Evolutionary conservation across 192 early-diverging fungal species (phyloP).

Genomic region (Phlyctochytrium bullatum): DNA sequence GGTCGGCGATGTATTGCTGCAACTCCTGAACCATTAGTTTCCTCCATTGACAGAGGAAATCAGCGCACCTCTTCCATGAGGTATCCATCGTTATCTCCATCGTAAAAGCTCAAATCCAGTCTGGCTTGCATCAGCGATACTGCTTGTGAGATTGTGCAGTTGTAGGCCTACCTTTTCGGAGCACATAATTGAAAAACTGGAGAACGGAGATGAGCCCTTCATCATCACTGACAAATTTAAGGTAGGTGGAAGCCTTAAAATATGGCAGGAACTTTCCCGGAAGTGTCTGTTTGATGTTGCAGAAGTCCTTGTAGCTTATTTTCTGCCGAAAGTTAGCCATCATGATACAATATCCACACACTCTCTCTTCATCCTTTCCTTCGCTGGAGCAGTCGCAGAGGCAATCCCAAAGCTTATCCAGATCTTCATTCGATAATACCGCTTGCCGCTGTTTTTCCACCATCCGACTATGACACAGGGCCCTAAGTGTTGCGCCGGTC

Average conservation of each 20-base stretch:
- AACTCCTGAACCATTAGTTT: constrained; percentile 28
- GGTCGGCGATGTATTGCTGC: constrained; percentile 41
- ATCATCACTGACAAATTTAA: constrained; percentile 36
- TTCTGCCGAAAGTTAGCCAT: constrained; percentile 15
- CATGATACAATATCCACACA: background rate
- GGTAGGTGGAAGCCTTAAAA: constrained; percentile 37
- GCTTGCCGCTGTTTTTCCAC: constrained; percentile 3
- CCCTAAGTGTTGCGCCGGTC: too few relatives aligned
- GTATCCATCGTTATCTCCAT: constrained; percentile 44
- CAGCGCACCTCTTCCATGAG: constrained; percentile 39
- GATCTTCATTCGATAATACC: constrained; percentile 35
- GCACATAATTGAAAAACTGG: constrained; percentile 45
- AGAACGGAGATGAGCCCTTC: constrained; percentile 27
- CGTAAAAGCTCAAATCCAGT: constrained; percentile 42
- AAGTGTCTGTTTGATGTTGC: constrained; percentile 11
- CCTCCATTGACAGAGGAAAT: background rate
- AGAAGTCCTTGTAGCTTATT: constrained; percentile 30
- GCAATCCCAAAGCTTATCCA: constrained; percentile 41
- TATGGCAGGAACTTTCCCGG: constrained; percentile 33
- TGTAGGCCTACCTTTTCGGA: constrained; percentile 38
- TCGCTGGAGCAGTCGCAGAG: constrained; percentile 23
- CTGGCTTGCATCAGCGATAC: constrained; percentile 48
- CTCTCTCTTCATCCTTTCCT: constrained; percentile 20
- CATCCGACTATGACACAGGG: background rate
- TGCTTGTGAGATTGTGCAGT: background rate